Base-by-base conservation (phyloP, 805 yeast genomes). In the Candida morakotiae region DNA sequence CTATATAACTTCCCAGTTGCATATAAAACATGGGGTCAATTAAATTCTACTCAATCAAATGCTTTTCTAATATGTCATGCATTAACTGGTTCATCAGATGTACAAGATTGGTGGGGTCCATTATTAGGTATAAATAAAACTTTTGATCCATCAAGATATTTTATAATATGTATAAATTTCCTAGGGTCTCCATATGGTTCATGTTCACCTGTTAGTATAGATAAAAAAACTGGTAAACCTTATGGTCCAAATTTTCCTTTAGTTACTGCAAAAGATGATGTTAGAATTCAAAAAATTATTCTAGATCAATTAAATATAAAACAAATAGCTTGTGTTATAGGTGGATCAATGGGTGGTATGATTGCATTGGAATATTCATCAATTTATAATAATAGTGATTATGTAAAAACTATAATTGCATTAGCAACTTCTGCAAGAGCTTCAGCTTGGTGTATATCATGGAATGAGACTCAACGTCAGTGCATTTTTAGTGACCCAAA, bases 271-370 rank as follows among this genome's bases (percentile, higher is more conserved):
- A 77, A 95, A 44, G 98, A 93, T 54, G 98, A 93, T 52, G 87
- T 88, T 4, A 70, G 73, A 5, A 76, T 89, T 9, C 98, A 93
- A 51, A 77, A 69, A 47, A 55, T 81, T 35, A 81, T 91, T 2
- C 64, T 93, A 34, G 96, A 89, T 47, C 77, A 81, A 4, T 61
- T 93, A 31, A 88, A 87, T 0, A 87, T 93, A n/a, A 73, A 71
- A 37, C 74, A 79, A 40, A 67, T 91, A 20, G 96, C 97, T 1
- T 75, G 82, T 35, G 94, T 84, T 13, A 77, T 93, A 40, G 98
- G 98, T 27, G 98, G 98, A 0, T 89, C 98, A 18, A 93, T 93
- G 98, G 98, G 98, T 28, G 98, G 98, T 14, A 93, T 93, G 98
- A 65, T 88, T 31, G 87, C 89, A 0, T 65, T 93, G 49, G 98